Base-by-base conservation (phyloP, 2,329 filamentous ascomycete species). In the Parasarocladium wereldwijsianum region DNA sequence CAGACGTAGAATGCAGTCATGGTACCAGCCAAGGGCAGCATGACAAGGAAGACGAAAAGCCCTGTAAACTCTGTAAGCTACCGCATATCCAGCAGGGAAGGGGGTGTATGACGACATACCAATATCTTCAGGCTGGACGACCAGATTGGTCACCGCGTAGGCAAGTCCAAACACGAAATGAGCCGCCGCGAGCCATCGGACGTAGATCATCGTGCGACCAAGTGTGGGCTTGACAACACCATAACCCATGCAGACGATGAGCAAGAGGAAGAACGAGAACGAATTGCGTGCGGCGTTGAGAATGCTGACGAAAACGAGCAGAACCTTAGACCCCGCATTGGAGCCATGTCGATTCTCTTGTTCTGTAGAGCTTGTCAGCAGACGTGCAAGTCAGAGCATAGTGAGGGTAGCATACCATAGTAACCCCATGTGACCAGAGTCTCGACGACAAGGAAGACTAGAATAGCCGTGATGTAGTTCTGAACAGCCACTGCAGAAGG, bases 201-300 rank as follows among this genome's bases (percentile, higher is more conserved):
- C 86, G 44, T 82, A 87, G 40, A 87, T 73, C 90, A 98, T 98
- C 9, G 85, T 86, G 45, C 78, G 81, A 34, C 90, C 90, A 4
- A 98, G 68, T 3, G 79, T 84, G 3, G 78, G 81, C 58, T 96
- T 96, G 40, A 98, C 92, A 15, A 98, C 92, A 43, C 90, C 90
- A 45, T 98, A 98, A 18, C 90, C 90, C 90, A 98, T 98, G 54
- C 90, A 98, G 18, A 98, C 90, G 41, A 98, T 96, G 31, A 98
- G 74, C 7, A 98, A 68, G 29, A 98, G 64, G 64, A 98, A 98
- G 64, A 98, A 98, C 0, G 87, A 94, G 52, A 98, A 96, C 0
- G 87, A 94, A 55, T 96, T 98, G 39, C 90, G 72, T 33, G 77
- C 86, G 5, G 90, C 90, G 49, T 93, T 96, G 25, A 98, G 66